Evolutionary conservation across 352 stramenopile species (phyloP).

Genomic region (Phytophthora pseudosyringae): DNA sequence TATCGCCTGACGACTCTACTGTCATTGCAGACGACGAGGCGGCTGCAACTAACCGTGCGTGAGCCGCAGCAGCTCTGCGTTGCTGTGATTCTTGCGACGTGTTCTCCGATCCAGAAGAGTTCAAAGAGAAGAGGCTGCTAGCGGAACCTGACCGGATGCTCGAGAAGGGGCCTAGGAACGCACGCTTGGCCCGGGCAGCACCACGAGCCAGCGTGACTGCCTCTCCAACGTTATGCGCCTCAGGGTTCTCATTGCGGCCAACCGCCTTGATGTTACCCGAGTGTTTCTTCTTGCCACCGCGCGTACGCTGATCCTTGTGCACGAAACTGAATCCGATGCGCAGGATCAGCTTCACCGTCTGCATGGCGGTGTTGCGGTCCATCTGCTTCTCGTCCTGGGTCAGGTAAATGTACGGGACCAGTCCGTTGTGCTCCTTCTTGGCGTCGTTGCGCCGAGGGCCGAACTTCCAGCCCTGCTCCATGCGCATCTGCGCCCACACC

Average conservation of each 20-base stretch:
- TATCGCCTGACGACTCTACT: slow-evolving; percentile 32
- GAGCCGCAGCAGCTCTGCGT: slow-evolving; percentile 24
- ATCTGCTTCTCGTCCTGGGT: slow-evolving; percentile 85
- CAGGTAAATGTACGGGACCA: slow-evolving; percentile 84
- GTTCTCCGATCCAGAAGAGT: slow-evolving; percentile 34
- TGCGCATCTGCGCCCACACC: slow-evolving; percentile 84
- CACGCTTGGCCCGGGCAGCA: slow-evolving; percentile 60
- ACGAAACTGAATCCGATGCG: slow-evolving; percentile 74
- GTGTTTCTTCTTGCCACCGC: slow-evolving; percentile 45
- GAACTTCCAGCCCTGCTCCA: slow-evolving; percentile 82
- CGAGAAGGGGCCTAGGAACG: slow-evolving; percentile 54
- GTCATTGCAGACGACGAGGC: slow-evolving; percentile 35
- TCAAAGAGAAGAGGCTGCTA: slow-evolving; percentile 41
- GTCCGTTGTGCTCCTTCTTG: slow-evolving; percentile 75
- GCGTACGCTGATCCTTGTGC: slow-evolving; percentile 63
- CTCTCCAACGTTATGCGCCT: slow-evolving; percentile 59
- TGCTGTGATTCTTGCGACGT: slow-evolving; percentile 24
- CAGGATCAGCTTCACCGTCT: slow-evolving; percentile 82
- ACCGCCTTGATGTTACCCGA: slow-evolving; percentile 59
- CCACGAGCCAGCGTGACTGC: slow-evolving; percentile 53
- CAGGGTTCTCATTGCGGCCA: slow-evolving; percentile 70
- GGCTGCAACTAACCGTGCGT: slow-evolving; percentile 30
- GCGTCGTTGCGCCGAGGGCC: slow-evolving; percentile 66
- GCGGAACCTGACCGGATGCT: slow-evolving; percentile 37
- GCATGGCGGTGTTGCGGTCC: slow-evolving; percentile 85